Percentiles rank a stretch among this genome's conserved stretches.
These are phyloP conservation scores for Dichomitus squalens DNA, from an alignment of 1,284 basidiomycete genomes.

Conservation along the genomic window DNA sequence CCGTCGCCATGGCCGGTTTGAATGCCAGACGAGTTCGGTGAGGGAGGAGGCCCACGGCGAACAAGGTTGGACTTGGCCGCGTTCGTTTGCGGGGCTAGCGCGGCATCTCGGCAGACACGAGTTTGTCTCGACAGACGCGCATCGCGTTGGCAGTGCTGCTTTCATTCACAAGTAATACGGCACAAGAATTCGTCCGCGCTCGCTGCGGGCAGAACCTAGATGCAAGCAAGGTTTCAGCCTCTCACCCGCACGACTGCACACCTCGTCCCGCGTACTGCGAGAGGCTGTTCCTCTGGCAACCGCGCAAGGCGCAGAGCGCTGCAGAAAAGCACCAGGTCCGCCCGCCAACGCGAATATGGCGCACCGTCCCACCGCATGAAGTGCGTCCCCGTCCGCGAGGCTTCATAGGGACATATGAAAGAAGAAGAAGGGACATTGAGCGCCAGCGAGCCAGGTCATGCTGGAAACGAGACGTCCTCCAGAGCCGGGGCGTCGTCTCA, in stretches of 20 bases:
- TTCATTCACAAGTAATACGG: neutral
- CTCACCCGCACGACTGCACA: neutral
- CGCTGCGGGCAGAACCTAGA: constrained; percentile 5
- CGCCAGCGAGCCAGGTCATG: neutral
- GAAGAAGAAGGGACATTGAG: neutral
- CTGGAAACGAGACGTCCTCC: neutral
- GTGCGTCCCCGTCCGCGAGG: neutral
- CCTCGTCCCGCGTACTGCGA: neutral
- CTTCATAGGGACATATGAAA: constrained; percentile 9
- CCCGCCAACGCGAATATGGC: neutral
- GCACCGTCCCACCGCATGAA: neutral
- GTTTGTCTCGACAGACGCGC: neutral
- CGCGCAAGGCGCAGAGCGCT: neutral
- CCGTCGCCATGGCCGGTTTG: constrained; percentile 6
- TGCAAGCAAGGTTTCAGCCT: constrained; percentile 1
- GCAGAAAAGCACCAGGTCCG: neutral
- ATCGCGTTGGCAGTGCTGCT: neutral
- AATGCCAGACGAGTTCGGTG: neutral
- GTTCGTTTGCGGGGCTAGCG: neutral
- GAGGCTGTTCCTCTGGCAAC: neutral
- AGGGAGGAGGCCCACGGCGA: neutral
- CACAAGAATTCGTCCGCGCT: neutral
- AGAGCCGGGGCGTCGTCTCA: neutral
- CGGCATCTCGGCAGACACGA: neutral
- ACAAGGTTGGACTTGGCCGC: neutral